These are phyloP conservation scores for Azolla pinnata DNA, from an alignment of 75 land plant genomes.

Conservation along the genomic window DNA sequence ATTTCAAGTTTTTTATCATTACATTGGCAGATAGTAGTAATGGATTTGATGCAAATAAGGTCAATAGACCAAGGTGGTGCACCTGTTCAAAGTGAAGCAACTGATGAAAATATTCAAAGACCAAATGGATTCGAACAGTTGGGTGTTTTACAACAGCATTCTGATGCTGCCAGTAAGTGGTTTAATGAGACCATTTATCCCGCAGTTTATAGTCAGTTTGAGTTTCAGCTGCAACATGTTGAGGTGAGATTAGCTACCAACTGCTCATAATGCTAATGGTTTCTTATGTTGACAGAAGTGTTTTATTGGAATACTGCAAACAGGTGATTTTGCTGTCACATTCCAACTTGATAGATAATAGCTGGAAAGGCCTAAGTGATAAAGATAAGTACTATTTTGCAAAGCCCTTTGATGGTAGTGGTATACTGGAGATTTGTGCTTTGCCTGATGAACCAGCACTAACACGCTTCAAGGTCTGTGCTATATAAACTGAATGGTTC, in stretches of 20 bases:
- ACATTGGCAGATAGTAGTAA: neutral
- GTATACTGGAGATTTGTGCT: neutral
- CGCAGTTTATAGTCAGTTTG: slow-evolving; percentile 16
- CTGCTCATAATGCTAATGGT: no score
- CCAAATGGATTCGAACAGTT: no score
- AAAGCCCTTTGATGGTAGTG: slow-evolving; percentile 2
- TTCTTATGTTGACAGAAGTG: neutral
- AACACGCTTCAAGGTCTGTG: slow-evolving; percentile 1
- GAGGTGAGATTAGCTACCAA: slow-evolving; percentile 16
- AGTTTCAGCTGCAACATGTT: slow-evolving; percentile 17
- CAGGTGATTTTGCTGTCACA: neutral
- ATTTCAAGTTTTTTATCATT: neutral
- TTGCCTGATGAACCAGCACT: slow-evolving; percentile 4
- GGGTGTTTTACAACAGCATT: no score
- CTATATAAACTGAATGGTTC: no score
- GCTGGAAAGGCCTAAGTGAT: neutral
- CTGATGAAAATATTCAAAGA: neutral
- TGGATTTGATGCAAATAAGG: neutral
- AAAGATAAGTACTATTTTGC: neutral
- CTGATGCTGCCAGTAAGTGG: neutral
- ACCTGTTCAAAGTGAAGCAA: neutral
- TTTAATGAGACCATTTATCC: neutral
- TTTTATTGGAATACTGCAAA: neutral
- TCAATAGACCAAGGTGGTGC: neutral
- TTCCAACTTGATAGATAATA: no score